Evolutionary conservation across 192 early-diverging fungal species (phyloP).

Genomic region (Coemansia sp.): DNA sequence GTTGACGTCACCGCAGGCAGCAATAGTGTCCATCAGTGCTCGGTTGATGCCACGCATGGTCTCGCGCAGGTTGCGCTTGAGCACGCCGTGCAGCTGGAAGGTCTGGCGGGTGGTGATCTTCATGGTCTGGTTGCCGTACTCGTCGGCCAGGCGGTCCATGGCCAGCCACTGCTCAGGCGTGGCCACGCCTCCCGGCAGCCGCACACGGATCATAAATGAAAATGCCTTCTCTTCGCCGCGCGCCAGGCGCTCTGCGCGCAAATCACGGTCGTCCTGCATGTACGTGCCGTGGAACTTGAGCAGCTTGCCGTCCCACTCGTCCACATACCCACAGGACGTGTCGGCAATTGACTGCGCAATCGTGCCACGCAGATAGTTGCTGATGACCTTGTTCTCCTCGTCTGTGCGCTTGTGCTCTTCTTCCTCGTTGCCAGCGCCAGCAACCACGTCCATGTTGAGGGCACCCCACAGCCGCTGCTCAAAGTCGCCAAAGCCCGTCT

Average conservation of each 20-base stretch:
- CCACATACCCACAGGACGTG: conserved; percentile 75
- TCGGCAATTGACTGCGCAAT: conserved; percentile 84
- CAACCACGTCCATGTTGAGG: conserved; percentile 70
- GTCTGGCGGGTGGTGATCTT: conserved; percentile 97
- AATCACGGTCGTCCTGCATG: conserved; percentile 95
- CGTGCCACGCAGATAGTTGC: conserved; percentile 90
- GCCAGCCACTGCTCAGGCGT: conserved; percentile 88
- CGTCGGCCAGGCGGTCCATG: conserved; percentile 89
- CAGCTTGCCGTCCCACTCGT: conserved; percentile 88
- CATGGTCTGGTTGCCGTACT: conserved; percentile 80
- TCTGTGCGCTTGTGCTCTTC: conserved; percentile 72
- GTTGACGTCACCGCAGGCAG: conserved; percentile 98
- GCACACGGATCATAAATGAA: conserved; percentile 96
- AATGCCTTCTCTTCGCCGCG: conserved; percentile 89
- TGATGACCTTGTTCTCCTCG: conserved; percentile 88
- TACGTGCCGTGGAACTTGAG: conserved; percentile 98
- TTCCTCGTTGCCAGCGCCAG: conserved; percentile 54
- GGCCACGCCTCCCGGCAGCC: conserved; percentile 87
- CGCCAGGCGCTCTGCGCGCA: conserved; percentile 78
- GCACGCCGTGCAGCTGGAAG: conserved; percentile 94
- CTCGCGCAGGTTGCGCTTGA: conserved; percentile 85
- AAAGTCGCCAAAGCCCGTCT: conserved; percentile 78
- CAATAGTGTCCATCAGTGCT: conserved; percentile 85
- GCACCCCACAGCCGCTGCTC: conserved; percentile 79
- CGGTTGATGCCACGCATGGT: conserved; percentile 92